A percentile compares a stretch with the other conserved stretches of the same genome.
Evolutionary conservation across 148 eudicot species (phyloP).

Genomic region (Vaccinium darrowii): DNA sequence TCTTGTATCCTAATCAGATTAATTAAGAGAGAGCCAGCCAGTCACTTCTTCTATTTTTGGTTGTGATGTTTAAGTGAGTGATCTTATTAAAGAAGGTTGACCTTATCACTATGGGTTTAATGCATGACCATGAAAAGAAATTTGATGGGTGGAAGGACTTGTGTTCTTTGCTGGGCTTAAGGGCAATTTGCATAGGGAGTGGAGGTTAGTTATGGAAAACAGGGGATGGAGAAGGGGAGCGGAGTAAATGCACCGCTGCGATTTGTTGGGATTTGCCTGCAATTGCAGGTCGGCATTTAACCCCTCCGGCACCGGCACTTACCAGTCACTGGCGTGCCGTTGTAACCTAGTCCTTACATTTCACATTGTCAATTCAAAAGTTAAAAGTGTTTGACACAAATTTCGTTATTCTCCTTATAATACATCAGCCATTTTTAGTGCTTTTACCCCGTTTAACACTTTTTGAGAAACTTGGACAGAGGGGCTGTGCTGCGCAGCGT

Average conservation of each 20-base stretch:
- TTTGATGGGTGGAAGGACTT: no score
- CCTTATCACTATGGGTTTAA: background rate
- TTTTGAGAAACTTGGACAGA: no score
- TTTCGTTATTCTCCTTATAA: no score
- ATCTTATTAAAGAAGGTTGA: background rate
- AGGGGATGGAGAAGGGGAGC: background rate
- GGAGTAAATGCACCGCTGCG: constrained; percentile 13
- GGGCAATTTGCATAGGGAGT: background rate
- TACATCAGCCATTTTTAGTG: no score
- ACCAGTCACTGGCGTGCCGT: background rate
- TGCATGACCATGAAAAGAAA: no score
- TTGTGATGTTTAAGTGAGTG: background rate
- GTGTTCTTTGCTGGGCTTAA: background rate
- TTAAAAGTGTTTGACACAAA: no score
- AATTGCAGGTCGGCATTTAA: constrained; percentile 7
- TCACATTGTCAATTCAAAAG: background rate
- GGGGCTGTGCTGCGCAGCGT: no score
- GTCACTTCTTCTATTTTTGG: no score
- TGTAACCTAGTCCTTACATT: background rate
- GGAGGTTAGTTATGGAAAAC: background rate
- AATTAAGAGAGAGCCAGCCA: background rate
- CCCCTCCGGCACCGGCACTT: background rate
- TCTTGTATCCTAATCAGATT: no score
- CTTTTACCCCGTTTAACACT: no score
- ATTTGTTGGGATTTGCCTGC: background rate